These are phyloP conservation scores for Reutealis trisperma DNA, from an alignment of 345 rosid genomes.

Conservation along the genomic window DNA sequence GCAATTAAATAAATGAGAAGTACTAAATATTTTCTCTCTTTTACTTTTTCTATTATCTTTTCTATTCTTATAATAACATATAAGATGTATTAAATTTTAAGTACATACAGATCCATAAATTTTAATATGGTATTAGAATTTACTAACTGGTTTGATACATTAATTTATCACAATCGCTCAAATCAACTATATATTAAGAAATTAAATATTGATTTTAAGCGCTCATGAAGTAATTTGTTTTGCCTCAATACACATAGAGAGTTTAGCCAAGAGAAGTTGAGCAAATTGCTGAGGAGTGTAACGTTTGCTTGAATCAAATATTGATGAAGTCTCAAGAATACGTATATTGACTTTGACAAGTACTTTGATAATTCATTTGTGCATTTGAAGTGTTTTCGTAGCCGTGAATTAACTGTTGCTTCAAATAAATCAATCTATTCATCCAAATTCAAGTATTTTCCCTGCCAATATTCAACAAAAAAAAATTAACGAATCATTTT, in stretches of 20 bases:
- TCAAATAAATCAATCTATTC: constrained; percentile 40
- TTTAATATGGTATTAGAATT: too few relatives aligned
- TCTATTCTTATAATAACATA: too few relatives aligned
- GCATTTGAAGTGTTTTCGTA: constrained; percentile 20
- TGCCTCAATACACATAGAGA: constrained; percentile 35
- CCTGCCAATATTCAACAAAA: constrained; percentile 35
- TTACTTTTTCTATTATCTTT: too few relatives aligned
- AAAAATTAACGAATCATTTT: too few relatives aligned
- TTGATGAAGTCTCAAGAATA: constrained; percentile 11
- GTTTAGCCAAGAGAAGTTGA: constrained; percentile 25
- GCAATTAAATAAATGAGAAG: too few relatives aligned
- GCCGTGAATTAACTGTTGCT: constrained; percentile 5
- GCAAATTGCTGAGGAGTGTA: constrained; percentile 33
- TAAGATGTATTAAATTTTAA: too few relatives aligned
- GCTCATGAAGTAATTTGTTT: too few relatives aligned
- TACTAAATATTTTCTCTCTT: too few relatives aligned
- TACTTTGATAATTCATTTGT: constrained; percentile 14
- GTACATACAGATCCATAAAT: too few relatives aligned
- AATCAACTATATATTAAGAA: neutral
- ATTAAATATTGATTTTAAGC: too few relatives aligned
- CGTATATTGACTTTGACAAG: constrained; percentile 39
- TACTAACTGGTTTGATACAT: too few relatives aligned
- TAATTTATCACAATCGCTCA: too few relatives aligned
- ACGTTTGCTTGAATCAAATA: neutral
- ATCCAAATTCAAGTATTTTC: constrained; percentile 41